phyloP scores from a whole-genome alignment of 2,329 filamentous ascomycete genomes.

The Neofusicoccum cordaticola region DNA sequence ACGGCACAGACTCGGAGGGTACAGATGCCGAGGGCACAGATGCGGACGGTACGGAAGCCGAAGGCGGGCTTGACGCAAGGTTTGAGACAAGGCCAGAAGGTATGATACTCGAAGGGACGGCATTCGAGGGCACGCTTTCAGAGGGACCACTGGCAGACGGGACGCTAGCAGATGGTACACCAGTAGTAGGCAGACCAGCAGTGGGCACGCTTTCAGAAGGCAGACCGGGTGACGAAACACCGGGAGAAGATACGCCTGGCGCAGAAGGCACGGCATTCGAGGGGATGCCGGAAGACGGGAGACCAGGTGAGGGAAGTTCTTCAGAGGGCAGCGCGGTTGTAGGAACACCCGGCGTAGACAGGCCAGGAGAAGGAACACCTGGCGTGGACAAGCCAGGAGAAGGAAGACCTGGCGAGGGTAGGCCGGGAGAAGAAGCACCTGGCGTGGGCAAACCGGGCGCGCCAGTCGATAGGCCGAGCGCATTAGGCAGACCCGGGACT shows the following conservation, averaged over 20 bases:
- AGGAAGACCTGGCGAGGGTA: neutral
- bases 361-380: neutral
- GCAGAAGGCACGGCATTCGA: neutral
- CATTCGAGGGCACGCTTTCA: neutral
- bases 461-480: neutral
- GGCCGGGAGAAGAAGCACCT: neutral
- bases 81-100: no score
- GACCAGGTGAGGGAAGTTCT: neutral
- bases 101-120: neutral
- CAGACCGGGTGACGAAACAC: neutral
- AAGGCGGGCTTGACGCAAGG: no score
- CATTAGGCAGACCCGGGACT: neutral
- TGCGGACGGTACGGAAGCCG: no score
- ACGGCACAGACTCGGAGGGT: no score
- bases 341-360: neutral
- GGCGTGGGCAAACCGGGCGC: neutral
- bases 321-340: neutral
- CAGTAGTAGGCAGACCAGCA: no score
- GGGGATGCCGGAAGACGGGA: neutral
- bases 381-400: neutral
- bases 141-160: neutral
- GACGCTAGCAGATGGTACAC: neutral
- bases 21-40: no score
- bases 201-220: neutral
- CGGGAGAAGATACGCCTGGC: no score